Evolutionary conservation across 2,329 filamentous ascomycete species (phyloP).

Genomic region (Botrytis deweyae): DNA sequence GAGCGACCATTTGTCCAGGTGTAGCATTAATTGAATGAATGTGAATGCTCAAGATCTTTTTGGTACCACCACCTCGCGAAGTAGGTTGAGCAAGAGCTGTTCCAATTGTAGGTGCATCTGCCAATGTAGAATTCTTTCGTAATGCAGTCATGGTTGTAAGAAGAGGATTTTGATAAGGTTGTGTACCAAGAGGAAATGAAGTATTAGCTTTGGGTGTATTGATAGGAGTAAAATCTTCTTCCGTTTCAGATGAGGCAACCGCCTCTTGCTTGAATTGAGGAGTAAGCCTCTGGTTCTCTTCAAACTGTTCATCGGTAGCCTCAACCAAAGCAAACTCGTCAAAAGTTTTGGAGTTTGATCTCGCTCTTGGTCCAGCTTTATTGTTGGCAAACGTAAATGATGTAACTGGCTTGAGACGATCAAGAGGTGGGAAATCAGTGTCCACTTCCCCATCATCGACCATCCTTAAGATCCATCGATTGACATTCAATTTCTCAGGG

Average conservation of each 20-base stretch:
- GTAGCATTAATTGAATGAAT: conserved; percentile 68
- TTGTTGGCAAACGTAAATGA: conserved; percentile 83
- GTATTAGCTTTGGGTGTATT: conserved; percentile 33
- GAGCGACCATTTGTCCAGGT: conserved; percentile 69
- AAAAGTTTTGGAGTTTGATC: conserved; percentile 73
- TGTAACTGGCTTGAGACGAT: conserved; percentile 69
- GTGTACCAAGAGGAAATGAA: conserved; percentile 40
- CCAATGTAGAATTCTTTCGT: conserved; percentile 52
- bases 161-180: conserved; percentile 54
- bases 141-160: conserved; percentile 56
- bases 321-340: conserved; percentile 80
- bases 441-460: conserved; percentile 83
- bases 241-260: conserved; percentile 41
- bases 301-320: conserved; percentile 66
- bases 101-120: conserved; percentile 54
- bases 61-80: conserved; percentile 51
- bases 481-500: conserved; percentile 69
- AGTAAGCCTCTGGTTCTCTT: conserved; percentile 66
- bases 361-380: conserved; percentile 51
- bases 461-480: conserved; percentile 80
- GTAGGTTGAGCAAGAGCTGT: conserved; percentile 39
- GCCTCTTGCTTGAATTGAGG: conserved; percentile 63
- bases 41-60: conserved; percentile 70
- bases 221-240: conserved; percentile 46
- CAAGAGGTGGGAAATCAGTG: conserved; percentile 78